Conservation (phyloP, 2,329 filamentous ascomycete genomes). For the Phymatotrichopsis omnivora region DNA sequence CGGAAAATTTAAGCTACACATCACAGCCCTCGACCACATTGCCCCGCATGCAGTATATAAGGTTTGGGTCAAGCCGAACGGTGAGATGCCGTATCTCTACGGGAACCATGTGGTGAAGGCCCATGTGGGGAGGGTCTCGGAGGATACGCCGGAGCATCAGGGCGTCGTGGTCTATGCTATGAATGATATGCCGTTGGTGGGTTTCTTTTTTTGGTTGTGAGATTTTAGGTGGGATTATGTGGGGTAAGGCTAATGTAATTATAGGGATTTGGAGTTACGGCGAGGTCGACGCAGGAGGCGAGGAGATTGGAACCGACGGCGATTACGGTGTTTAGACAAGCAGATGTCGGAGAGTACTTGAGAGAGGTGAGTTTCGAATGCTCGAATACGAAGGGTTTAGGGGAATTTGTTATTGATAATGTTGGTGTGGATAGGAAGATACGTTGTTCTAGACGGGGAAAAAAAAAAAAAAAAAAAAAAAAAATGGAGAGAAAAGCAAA, state of each 20-base stretch:
- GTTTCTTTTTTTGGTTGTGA: conserved; percentile 25
- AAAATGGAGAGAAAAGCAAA: background rate
- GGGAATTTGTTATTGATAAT: background rate
- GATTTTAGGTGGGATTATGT: background rate
- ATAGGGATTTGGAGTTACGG: conserved; percentile 86
- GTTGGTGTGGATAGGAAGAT: conserved; percentile 28
- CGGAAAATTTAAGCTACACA: conserved; percentile 87
- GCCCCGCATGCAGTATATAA: conserved; percentile 89
- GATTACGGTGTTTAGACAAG: conserved; percentile 80
- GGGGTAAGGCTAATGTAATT: conserved; percentile 7
- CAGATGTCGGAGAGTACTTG: conserved; percentile 89
- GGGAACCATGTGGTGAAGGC: conserved; percentile 81
- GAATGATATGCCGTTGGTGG: conserved; percentile 70
- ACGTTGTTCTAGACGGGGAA: conserved; percentile 29
- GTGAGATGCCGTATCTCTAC: conserved; percentile 95
- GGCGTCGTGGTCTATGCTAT: conserved; percentile 84
- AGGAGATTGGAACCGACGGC: conserved; percentile 80
- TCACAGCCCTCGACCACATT: conserved; percentile 82
- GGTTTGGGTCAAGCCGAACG: conserved; percentile 93
- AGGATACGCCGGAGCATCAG: conserved; percentile 87
- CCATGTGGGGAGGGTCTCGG: conserved; percentile 72
- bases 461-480: background rate
- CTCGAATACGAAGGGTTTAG: no score
- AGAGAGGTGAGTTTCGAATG: conserved; percentile 48
- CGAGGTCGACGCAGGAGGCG: conserved; percentile 74